A percentile compares a stretch with the other conserved stretches of the same genome.
phyloP scores from a whole-genome alignment of 345 rosid species.

The Aurinia saxatilis region DNA sequence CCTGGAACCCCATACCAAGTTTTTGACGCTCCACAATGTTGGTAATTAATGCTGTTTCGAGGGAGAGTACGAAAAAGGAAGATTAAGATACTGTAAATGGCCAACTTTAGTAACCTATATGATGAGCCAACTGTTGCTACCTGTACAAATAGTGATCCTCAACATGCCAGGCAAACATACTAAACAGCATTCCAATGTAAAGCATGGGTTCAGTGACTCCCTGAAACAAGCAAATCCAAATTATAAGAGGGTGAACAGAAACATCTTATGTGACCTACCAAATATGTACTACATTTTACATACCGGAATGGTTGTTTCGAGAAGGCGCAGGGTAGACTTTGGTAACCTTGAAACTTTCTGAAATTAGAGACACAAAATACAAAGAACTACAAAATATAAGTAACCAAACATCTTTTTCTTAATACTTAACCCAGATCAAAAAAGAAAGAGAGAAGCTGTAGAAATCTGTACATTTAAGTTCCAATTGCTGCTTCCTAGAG shows the following conservation, averaged over 20 bases:
- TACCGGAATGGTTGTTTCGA: constrained; percentile 88
- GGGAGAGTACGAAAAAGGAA: background rate
- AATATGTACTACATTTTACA: background rate
- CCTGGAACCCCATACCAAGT: constrained; percentile 99
- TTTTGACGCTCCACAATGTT: constrained; percentile 98
- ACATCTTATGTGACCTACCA: background rate
- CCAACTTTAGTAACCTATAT: background rate
- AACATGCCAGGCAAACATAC: constrained; percentile 99
- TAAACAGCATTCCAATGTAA: constrained; percentile 98
- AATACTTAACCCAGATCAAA: background rate
- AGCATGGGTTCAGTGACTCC: constrained; percentile 99
- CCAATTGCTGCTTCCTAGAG: constrained; percentile 97
- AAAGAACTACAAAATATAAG: constrained; percentile 1
- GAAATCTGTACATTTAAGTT: constrained; percentile 78
- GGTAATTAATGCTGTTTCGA: constrained; percentile 82
- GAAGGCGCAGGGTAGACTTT: constrained; percentile 82
- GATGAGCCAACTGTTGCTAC: constrained; percentile 33
- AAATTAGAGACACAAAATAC: constrained; percentile 15
- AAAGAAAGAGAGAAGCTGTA: constrained; percentile 7
- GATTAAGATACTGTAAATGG: background rate
- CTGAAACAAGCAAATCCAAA: constrained; percentile 42
- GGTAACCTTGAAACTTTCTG: constrained; percentile 86
- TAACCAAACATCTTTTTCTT: background rate
- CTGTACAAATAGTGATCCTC: constrained; percentile 98
- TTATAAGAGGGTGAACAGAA: background rate